Percentiles rank a stretch among this genome's conserved stretches.
phyloP scores from a whole-genome alignment of 83 land plant genomes.

The Thuja plicata region DNA sequence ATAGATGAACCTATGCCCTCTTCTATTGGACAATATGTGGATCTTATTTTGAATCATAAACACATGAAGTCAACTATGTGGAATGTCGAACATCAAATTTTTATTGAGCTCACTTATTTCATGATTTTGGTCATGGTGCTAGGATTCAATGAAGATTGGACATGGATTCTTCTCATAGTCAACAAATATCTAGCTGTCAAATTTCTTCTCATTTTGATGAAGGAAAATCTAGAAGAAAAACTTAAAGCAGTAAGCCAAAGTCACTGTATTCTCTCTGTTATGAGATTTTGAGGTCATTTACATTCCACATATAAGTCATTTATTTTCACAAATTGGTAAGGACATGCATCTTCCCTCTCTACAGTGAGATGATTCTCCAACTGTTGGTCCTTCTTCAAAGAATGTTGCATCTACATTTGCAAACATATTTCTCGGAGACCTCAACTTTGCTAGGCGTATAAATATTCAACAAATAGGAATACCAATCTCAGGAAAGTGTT shows the following conservation, averaged over 20 bases:
- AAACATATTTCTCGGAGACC: constrained; percentile 63
- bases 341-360: constrained; percentile 86
- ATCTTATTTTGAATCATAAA: constrained; percentile 78
- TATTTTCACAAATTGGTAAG: constrained; percentile 93
- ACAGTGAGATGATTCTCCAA: constrained; percentile 73
- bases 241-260: constrained; percentile 69
- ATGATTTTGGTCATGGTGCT: constrained; percentile 83
- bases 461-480: constrained; percentile 48
- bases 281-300: constrained; percentile 86
- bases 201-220: constrained; percentile 40
- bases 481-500: constrained; percentile 82
- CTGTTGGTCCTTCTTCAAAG: constrained; percentile 66
- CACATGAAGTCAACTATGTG: constrained; percentile 63
- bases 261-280: constrained; percentile 68
- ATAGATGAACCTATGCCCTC: constrained; percentile 69
- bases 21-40: constrained; percentile 79
- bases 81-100: constrained; percentile 80
- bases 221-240: constrained; percentile 22
- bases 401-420: constrained; percentile 75
- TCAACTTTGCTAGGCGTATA: constrained; percentile 73
- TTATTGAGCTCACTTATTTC: constrained; percentile 71
- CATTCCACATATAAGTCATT: constrained; percentile 72
- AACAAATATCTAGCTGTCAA: constrained; percentile 32
- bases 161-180: constrained; percentile 30
- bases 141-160: constrained; percentile 39